Conservation (phyloP, 495 filamentous ascomycete species). For the Diplogelasinospora grovesii region DNA sequence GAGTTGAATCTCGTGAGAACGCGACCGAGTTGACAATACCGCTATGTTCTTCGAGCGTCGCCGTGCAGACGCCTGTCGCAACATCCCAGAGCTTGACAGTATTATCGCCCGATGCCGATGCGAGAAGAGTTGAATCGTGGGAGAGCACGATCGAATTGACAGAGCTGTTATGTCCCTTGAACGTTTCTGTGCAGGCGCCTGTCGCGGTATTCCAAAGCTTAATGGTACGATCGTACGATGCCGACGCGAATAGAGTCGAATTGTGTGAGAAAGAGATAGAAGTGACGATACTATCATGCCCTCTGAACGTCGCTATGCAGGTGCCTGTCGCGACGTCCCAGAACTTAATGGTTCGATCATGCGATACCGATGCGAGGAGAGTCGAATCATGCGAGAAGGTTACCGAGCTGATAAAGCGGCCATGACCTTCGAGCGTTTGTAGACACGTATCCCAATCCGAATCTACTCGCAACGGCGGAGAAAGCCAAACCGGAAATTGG, state of each 20-base stretch:
- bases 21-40: too few species aligned
- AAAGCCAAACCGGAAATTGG: neutral
- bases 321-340: conserved; percentile 9
- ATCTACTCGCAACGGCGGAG: neutral
- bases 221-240: conserved; percentile 19
- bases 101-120: conserved; percentile 18
- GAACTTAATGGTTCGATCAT: conserved; percentile 14
- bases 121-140: conserved; percentile 19
- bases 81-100: conserved; percentile 11
- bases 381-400: conserved; percentile 33
- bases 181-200: neutral
- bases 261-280: conserved; percentile 15
- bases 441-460: conserved; percentile 4
- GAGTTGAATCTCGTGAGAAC: too few species aligned
- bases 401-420: conserved; percentile 13
- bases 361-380: conserved; percentile 12
- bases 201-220: conserved; percentile 9
- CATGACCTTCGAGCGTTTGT: conserved; percentile 16
- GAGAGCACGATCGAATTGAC: conserved; percentile 27
- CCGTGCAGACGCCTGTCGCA: conserved; percentile 5
- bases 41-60: too few species aligned
- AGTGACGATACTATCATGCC: conserved; percentile 4
- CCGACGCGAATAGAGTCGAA: conserved; percentile 13
- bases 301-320: neutral
- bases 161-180: conserved; percentile 7